Conservation (phyloP, 2,329 filamentous ascomycete species). For the Neonectria hederae region DNA sequence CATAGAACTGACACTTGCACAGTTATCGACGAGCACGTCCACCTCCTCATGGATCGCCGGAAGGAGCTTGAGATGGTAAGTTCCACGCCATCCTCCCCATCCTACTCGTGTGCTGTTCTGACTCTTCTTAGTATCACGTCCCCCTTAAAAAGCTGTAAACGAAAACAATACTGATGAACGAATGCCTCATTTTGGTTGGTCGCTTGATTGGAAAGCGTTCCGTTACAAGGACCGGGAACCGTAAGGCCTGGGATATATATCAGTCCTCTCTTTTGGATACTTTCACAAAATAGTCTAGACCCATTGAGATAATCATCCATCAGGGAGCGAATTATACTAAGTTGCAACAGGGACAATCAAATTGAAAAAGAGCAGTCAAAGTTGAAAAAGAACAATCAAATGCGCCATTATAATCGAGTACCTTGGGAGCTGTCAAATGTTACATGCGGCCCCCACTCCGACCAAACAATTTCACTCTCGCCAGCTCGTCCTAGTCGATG, state of each 20-base stretch:
- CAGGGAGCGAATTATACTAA: not conserved
- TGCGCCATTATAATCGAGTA: slow-evolving; percentile 40
- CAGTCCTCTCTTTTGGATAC: not conserved
- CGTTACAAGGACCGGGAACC: not conserved
- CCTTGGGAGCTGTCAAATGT: slow-evolving; percentile 32
- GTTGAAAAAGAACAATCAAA: slow-evolving; percentile 34
- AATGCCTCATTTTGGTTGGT: not conserved
- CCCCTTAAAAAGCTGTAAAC: slow-evolving; percentile 32
- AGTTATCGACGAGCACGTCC: slow-evolving; percentile 51
- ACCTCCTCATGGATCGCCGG: slow-evolving; percentile 43
- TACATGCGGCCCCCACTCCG: slow-evolving; percentile 30
- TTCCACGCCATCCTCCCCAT: not conserved
- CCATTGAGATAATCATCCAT: not conserved
- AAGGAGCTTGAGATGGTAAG: slow-evolving; percentile 48
- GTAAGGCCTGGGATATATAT: not conserved
- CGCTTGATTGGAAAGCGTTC: not conserved
- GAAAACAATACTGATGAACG: not conserved
- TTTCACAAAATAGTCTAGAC: not conserved
- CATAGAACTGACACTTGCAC: not conserved
- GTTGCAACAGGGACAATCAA: not conserved
- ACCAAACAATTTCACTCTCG: slow-evolving; percentile 38
- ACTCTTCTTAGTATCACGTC: slow-evolving; percentile 42
- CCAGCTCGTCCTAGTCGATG: slow-evolving; percentile 38
- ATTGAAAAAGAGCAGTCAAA: slow-evolving; percentile 21
- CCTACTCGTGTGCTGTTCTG: not conserved